Evolutionary conservation across 1,284 basidiomycete species (phyloP), one percentile per base, ranked within the genome.

Genomic region (Phellopilus nigrolimitatus): DNA sequence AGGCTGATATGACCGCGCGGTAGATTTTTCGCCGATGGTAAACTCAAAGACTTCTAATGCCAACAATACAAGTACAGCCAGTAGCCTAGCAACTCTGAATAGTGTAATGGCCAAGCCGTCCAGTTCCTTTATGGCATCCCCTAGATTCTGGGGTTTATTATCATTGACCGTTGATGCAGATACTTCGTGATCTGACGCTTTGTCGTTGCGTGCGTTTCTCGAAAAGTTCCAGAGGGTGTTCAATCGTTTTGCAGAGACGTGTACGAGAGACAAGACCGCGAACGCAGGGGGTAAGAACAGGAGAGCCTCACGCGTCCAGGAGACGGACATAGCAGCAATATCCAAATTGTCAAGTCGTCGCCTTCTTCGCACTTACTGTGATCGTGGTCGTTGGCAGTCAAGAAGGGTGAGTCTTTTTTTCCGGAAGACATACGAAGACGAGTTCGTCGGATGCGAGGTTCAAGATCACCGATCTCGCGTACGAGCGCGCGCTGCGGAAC

Each of bases 51-150:
- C 22, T 22, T 51, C 39, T 12, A 55, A 25, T 5, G 53, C 37
- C n/a, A 55, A 36, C 9, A 51, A 40, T 25, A 12, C 48, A 4
- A 47, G 17, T 24, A 47, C 15, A 5, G 41, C 28, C 10, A 50
- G 25, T 36, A 55, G 41, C 34, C 49, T 27, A 12, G 47, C 5
- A 28, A 49, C 17, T 17, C 49, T 38, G 43, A 55, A 55, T 12
- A 13, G 13, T 1, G 50, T 31, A 12, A 55, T 55, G 15, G 30
- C 19, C 9, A 22, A 12, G 8, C 52, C 50, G 17, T 51, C 50
- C 9, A 39, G 17, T 9, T 24, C 13, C 17, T 47, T 30, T n/a
- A 47, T 3, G 12, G 19, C 4, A 8, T 39, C 43, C 15, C 12
- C 17, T 7, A 45, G n/a, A 12, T 17, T 37, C 34, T 15, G n/a